Evolutionary conservation across 257 asterid species (phyloP), one percentile per base, ranked within the genome.

Genomic region (Ballota nigra): DNA sequence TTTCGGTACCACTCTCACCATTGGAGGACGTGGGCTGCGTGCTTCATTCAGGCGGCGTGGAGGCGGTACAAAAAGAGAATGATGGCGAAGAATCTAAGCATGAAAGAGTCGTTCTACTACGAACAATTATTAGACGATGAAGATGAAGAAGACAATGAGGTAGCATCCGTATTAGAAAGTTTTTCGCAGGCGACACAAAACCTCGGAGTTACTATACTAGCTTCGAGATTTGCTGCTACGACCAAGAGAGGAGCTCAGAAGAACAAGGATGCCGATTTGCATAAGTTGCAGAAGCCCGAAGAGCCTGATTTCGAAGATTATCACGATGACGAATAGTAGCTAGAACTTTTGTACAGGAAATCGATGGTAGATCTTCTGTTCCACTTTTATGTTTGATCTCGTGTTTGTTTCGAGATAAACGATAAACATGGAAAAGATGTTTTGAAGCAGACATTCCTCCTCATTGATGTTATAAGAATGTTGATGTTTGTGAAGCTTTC

Each of bases 21-120:
- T 51, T 91, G 97, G 97, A 83, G 97, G 72, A 80, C 96, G 0
- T 91, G 97, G 96, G 90, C 96, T 4, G 89, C 90, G 4, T 91
- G 97, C 71, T 86, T 86, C 66, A 74, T 91, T 55, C 97, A 91
- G 83, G 92, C 89, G 0, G 96, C 91, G 6, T 88, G 97, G 97
- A 82, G 85, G 5, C 85, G 97, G 6, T 63, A 61, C 82, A 74
- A 75, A 68, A 87, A 78, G 81, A 80, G 95, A 74, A 72, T 19
- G 71, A 29, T 83, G 83, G 83, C 77, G 0, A 85, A 81, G 63
- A 74, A 66, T 68, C 71, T 90, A 8, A 79, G 83, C 63, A 62
- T 76, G 82, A 77, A 56, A 26, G 96, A 88, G 78, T 87, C 91
- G 19, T 81, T 83, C 52, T 73, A 79, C 51, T 72, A 34, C 9